phyloP scores from a whole-genome alignment of 2,329 filamentous ascomycete species.

The Colletotrichum sp. region DNA sequence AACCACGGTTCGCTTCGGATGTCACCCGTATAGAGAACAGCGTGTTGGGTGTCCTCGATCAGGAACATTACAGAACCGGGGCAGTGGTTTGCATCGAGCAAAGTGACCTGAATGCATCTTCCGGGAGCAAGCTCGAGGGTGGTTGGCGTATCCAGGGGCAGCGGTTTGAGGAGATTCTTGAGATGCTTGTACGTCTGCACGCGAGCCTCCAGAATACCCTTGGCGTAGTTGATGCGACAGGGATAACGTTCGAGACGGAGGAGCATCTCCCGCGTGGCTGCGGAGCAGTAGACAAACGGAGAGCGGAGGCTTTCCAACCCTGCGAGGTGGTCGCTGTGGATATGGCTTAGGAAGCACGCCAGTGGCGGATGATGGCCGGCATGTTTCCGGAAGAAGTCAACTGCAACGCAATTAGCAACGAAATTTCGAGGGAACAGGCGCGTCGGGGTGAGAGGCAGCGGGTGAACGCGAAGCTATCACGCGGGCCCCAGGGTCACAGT shows the following conservation, averaged over 20 bases:
- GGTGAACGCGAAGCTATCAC: not conserved
- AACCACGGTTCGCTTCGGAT: conserved; percentile 88
- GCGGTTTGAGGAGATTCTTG: conserved; percentile 74
- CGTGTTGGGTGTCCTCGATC: conserved; percentile 74
- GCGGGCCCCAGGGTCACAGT: not conserved
- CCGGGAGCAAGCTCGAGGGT: conserved; percentile 75
- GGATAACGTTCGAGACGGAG: conserved; percentile 80
- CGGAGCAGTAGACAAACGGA: conserved; percentile 90
- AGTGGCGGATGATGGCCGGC: conserved; percentile 64
- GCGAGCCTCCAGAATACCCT: conserved; percentile 76
- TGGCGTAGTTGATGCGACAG: conserved; percentile 81
- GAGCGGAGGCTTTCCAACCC: conserved; percentile 79
- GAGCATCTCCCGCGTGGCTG: conserved; percentile 81
- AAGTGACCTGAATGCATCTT: conserved; percentile 76
- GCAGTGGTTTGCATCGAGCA: conserved; percentile 93
- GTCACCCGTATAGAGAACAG: conserved; percentile 88
- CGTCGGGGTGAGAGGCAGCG: conserved; percentile 1
- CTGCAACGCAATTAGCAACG: conserved; percentile 41
- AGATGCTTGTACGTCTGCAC: conserved; percentile 80
- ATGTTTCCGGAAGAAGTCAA: conserved; percentile 80
- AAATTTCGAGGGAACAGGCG: not conserved
- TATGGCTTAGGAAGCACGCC: conserved; percentile 89
- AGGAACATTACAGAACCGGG: conserved; percentile 92
- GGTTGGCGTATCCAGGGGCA: conserved; percentile 83
- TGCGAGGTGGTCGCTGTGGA: conserved; percentile 87